A percentile compares a stretch with the other conserved stretches of the same genome.
These are phyloP conservation scores for Diplodia mutila DNA, from an alignment of 2,329 filamentous ascomycete genomes.

Conservation along the genomic window DNA sequence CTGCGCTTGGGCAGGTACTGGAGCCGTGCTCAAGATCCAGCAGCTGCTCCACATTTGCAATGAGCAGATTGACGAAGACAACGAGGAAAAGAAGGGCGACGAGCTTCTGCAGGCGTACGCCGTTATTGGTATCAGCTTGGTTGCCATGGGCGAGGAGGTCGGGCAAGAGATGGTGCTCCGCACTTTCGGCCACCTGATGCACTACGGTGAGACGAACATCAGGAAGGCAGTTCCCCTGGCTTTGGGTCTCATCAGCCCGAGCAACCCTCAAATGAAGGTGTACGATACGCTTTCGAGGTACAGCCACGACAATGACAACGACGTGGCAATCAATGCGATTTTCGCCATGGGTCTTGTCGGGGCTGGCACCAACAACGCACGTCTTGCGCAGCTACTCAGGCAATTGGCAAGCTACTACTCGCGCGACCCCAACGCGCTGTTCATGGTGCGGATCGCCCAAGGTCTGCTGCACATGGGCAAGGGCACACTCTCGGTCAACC, in stretches of 20 bases:
- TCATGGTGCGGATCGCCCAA: slow-evolving; percentile 99
- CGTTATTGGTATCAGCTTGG: slow-evolving; percentile 88
- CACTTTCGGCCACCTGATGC: slow-evolving; percentile 98
- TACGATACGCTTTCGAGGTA: slow-evolving; percentile 98
- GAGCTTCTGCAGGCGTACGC: slow-evolving; percentile 96
- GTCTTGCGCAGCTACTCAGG: slow-evolving; percentile 88
- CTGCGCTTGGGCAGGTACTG: slow-evolving; percentile 96
- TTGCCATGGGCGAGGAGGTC: slow-evolving; percentile 97
- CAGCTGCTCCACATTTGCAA: slow-evolving; percentile 98
- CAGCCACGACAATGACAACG: slow-evolving; percentile 97
- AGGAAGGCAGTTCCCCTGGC: slow-evolving; percentile 93
- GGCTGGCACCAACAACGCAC: slow-evolving; percentile 96
- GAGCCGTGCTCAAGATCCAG: slow-evolving; percentile 95
- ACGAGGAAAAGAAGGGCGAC: slow-evolving; percentile 87
- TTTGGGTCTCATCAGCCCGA: slow-evolving; percentile 94
- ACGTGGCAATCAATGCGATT: slow-evolving; percentile 97
- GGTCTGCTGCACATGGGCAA: slow-evolving; percentile 99
- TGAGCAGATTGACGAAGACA: slow-evolving; percentile 91
- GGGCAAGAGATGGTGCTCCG: slow-evolving; percentile 98
- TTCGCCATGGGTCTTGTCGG: slow-evolving; percentile 98
- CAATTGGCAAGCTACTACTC: slow-evolving; percentile 98
- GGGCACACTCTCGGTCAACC: slow-evolving; percentile 91
- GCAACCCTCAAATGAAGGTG: slow-evolving; percentile 99
- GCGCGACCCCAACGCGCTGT: slow-evolving; percentile 90
- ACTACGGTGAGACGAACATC: slow-evolving; percentile 97